Conservation (phyloP, 1,284 basidiomycete species). For the Leccinum laetum region DNA sequence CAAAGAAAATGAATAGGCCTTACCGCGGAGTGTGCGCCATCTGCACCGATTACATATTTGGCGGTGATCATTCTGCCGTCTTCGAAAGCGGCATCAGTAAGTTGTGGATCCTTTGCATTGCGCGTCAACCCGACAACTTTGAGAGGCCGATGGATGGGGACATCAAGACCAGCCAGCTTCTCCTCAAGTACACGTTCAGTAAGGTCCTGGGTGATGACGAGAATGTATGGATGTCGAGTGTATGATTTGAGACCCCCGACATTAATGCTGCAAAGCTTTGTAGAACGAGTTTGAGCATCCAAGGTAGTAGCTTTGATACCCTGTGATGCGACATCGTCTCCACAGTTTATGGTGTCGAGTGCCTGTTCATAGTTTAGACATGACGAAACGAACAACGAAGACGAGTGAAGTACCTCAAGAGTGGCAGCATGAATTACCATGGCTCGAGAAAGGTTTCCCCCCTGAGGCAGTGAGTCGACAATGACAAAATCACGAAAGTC, state of each 20-base stretch:
- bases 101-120: slow-evolving; percentile 18
- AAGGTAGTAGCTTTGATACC: slow-evolving; percentile 35
- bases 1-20: slow-evolving; percentile 26
- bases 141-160: slow-evolving; percentile 26
- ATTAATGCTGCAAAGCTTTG: not conserved
- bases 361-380: not conserved
- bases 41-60: slow-evolving; percentile 34
- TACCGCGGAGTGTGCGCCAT: slow-evolving; percentile 42
- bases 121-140: slow-evolving; percentile 32
- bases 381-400: not conserved
- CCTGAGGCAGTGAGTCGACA: not conserved
- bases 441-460: not conserved
- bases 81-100: slow-evolving; percentile 48
- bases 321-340: slow-evolving; percentile 29
- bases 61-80: slow-evolving; percentile 45
- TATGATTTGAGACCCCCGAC: slow-evolving; percentile 26
- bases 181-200: slow-evolving; percentile 46
- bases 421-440: not conserved
- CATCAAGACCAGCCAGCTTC: slow-evolving; percentile 31
- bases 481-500: slow-evolving; percentile 39
- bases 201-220: slow-evolving; percentile 46
- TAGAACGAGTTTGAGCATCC: not conserved
- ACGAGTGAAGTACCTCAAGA: not conserved
- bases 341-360: not conserved
- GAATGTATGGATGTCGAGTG: slow-evolving; percentile 32